phyloP scores from a whole-genome alignment of 2,329 filamentous ascomycete genomes.

The Pseudocercospora fijiensis region DNA sequence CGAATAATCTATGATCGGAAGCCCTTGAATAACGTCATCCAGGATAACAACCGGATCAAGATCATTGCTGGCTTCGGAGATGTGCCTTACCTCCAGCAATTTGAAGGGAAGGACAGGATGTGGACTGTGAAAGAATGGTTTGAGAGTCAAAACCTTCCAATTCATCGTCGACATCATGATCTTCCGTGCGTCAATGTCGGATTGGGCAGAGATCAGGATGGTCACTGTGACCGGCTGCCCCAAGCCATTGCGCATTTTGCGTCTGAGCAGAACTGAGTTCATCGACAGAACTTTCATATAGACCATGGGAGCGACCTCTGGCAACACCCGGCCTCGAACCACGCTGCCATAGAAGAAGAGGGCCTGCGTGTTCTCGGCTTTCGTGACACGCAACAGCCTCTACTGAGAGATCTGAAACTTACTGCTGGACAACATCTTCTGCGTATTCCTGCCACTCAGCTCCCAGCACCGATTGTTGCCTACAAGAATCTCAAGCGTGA shows the following conservation, averaged over 20 bases:
- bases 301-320: constrained; percentile 45
- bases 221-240: constrained; percentile 31
- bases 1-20: neutral
- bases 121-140: neutral
- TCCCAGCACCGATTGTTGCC: neutral
- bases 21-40: neutral
- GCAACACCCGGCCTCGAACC: neutral
- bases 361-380: neutral
- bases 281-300: constrained; percentile 49
- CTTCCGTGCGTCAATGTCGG: neutral
- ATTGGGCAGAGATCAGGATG: too few species aligned
- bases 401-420: neutral
- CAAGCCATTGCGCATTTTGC: constrained; percentile 31
- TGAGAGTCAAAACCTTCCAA: neutral
- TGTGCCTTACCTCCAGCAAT: neutral
- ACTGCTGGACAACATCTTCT: neutral
- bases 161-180: fast-evolving
- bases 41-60: neutral
- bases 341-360: neutral
- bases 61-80: neutral
- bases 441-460: neutral
- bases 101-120: neutral
- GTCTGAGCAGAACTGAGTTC: constrained; percentile 44
- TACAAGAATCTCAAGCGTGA: too few species aligned
- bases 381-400: neutral